Base-by-base conservation (phyloP, 495 filamentous ascomycete species). In the Aspergillus homomorphus region DNA sequence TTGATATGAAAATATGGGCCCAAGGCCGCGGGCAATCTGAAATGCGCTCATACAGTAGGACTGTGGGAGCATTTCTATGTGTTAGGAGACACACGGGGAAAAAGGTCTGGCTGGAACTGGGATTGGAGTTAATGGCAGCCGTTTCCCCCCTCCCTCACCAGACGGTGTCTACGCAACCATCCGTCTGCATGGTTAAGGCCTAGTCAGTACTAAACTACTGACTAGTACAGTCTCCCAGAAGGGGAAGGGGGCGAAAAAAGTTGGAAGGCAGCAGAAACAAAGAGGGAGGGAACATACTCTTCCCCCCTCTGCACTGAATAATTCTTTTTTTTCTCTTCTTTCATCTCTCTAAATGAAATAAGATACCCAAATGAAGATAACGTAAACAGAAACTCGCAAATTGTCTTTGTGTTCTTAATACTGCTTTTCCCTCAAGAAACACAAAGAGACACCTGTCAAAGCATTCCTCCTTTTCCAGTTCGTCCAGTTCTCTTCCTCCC, bases 151-250 rank as follows among this genome's bases (percentile, higher is more conserved):
- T 53, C 60, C 53, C 45, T 51, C 42, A 16, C 6, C 41, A 66
- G 51, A 9, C 30, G 2, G 18, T 43, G 51, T 55, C 64, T 64
- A 70, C 66, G 69, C 69, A 72, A 69, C 54, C 66, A 67, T 64
- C 68, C 68, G 66, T 30, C 48, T 50, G 24, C 42, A 55, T 55
- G 45, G 42, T 28, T 22, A 54, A 61, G 45, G 7, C 26, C 52
- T 24, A 54, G 44, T 53, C 54, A 14, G 51, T 59, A 60, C 58
- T 57, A 60, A 56, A 53, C 41, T 50, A 38, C 30, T 53, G 54
- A 30, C 26, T 38, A 38, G 33, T 38, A 38, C 33, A 38, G 10
- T 38, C 33, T 38, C 33, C 33, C 10, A 51, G 58, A 44, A 41
- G n/a, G 21, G n/a, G 58, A 64, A 69, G 19, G 45, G 30, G 53